These are phyloP conservation scores for Apiotrichum veenhuisii DNA, from an alignment of 1,284 basidiomycete species.

Conservation along the genomic window DNA sequence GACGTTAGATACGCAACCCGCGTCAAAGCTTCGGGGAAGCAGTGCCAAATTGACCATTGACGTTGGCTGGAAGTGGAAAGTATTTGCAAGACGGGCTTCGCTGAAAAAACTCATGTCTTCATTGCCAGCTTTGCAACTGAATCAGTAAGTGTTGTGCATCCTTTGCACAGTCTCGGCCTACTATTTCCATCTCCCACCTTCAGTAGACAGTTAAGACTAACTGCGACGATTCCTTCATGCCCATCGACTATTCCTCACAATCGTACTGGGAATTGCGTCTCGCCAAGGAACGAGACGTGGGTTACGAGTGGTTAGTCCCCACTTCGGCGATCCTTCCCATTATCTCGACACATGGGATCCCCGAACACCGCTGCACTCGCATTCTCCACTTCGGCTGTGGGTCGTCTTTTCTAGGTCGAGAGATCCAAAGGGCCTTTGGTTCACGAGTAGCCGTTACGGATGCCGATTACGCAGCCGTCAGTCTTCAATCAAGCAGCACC, in stretches of 20 bases:
- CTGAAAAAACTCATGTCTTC: too few relatives aligned
- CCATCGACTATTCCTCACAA: conserved; percentile 38
- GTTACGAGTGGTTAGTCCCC: conserved; percentile 42
- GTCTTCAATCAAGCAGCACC: background rate
- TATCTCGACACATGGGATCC: conserved; percentile 8
- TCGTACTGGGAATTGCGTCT: conserved; percentile 41
- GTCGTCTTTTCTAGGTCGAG: conserved; percentile 29
- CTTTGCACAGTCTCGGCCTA: too few relatives aligned
- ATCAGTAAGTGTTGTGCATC: too few relatives aligned
- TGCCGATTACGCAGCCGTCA: conserved; percentile 30
- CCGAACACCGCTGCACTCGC: background rate
- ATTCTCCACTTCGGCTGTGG: conserved; percentile 43
- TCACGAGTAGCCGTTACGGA: conserved; percentile 25
- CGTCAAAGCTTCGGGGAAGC: too few relatives aligned
- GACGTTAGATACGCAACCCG: too few relatives aligned
- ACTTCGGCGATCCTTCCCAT: conserved; percentile 25
- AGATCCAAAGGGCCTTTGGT: conserved; percentile 15
- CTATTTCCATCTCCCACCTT: too few relatives aligned
- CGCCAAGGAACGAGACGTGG: conserved; percentile 14
- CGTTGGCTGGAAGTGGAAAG: too few relatives aligned
- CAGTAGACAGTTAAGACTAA: too few relatives aligned
- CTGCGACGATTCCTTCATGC: background rate
- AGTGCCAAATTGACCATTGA: too few relatives aligned
- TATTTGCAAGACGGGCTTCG: too few relatives aligned
- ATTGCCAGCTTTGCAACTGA: too few relatives aligned